These are phyloP conservation scores for Kentomonas sorsogonicus DNA, from an alignment of 208 protist genomes.

Conservation along the genomic window DNA sequence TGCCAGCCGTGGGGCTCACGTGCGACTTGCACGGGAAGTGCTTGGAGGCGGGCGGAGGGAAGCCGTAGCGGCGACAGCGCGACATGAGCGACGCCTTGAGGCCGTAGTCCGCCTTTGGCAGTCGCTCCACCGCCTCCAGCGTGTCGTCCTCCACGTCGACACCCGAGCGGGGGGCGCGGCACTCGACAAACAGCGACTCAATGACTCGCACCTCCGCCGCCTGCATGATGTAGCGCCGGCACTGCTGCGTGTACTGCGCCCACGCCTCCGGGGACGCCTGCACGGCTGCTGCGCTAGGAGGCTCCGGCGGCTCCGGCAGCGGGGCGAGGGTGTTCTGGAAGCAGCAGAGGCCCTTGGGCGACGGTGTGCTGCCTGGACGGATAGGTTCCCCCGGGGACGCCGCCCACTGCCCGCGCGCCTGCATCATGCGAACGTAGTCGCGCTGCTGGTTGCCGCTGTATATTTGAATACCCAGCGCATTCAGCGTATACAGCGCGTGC, in stretches of 20 bases:
- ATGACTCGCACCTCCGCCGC: neutral
- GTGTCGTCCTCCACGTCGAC: slow-evolving; percentile 12
- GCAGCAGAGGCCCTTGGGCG: slow-evolving; percentile 52
- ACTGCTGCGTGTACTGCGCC: slow-evolving; percentile 7
- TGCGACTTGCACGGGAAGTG: slow-evolving; percentile 40
- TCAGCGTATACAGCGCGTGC: slow-evolving; percentile 51
- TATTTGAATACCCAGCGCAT: slow-evolving; percentile 50
- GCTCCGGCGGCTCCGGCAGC: slow-evolving; percentile 10
- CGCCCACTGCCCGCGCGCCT: slow-evolving; percentile 18
- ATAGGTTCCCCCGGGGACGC: slow-evolving; percentile 24
- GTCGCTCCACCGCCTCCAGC: slow-evolving; percentile 13
- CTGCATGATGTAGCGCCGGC: slow-evolving; percentile 8
- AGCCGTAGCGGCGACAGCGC: slow-evolving; percentile 26
- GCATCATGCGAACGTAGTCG: slow-evolving; percentile 28
- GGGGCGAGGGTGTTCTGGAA: slow-evolving; percentile 12
- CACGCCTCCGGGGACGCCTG: slow-evolving; percentile 4
- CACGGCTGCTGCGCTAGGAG: slow-evolving; percentile 13
- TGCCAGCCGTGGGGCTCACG: slow-evolving; percentile 17
- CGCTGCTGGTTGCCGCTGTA: slow-evolving; percentile 38
- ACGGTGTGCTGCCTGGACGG: slow-evolving; percentile 26
- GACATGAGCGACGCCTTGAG: slow-evolving; percentile 23
- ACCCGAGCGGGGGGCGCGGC: slow-evolving; percentile 11
- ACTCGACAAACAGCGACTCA: slow-evolving; percentile 3
- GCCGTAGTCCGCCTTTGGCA: slow-evolving; percentile 16
- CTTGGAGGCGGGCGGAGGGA: slow-evolving; percentile 37